phyloP scores from a whole-genome alignment of 129 eudicot genomes.

The Helianthus annuus region HanXRQr2.0-SUNRISE NC_035444.2:142911685-142912184 shows the following conservation, averaged over 20 bases:
- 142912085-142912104: background rate
- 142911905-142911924: background rate
- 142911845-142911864: too few species aligned
- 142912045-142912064: background rate
- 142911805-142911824: too few species aligned
- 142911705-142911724: too few species aligned
- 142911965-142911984: background rate
- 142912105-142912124: conserved; percentile 1
- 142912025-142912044: background rate
- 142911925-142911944: conserved; percentile 1
- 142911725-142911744: too few species aligned
- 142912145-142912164: background rate
- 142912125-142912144: background rate
- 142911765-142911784: too few species aligned
- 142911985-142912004: background rate
- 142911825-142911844: too few species aligned
- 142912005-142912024: background rate
- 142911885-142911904: too few species aligned
- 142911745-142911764: too few species aligned
- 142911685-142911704: too few species aligned
- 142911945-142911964: background rate
- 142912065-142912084: conserved; percentile 2
- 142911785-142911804: too few species aligned
- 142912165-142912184: background rate
- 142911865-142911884: too few species aligned